phyloP scores from a whole-genome alignment of 139 green algal species.

The Coelastrella sp. region DNA sequence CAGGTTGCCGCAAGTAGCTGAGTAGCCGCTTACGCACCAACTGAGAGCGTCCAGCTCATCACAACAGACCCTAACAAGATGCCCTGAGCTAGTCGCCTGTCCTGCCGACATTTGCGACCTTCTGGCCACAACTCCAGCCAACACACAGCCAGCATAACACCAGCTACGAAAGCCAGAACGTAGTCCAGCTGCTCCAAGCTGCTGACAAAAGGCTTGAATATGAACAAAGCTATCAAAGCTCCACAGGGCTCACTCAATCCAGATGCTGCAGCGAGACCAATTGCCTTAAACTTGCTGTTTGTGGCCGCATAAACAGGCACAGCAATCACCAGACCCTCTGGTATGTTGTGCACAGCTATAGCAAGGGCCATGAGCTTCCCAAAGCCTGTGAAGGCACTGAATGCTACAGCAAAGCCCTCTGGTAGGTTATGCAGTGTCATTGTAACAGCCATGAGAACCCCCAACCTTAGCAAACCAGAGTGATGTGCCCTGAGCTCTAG shows the following conservation, averaged over 20 bases:
- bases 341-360: conserved; percentile 93
- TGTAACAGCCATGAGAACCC: conserved; percentile 46
- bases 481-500: conserved; percentile 9
- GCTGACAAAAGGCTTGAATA: conserved; percentile 77
- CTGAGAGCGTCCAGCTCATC: conserved; percentile 84
- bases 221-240: conserved; percentile 78
- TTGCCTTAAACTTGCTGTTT: conserved; percentile 75
- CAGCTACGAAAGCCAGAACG: conserved; percentile 83
- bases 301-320: conserved; percentile 92
- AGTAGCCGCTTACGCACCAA: not conserved
- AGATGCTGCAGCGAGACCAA: conserved; percentile 78
- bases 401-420: conserved; percentile 82
- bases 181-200: conserved; percentile 68
- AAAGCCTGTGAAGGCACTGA: conserved; percentile 79
- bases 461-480: conserved; percentile 27
- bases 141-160: conserved; percentile 91
- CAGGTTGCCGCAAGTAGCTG: not conserved
- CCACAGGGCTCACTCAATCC: conserved; percentile 89
- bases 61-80: conserved; percentile 67
- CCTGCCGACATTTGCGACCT: conserved; percentile 75
- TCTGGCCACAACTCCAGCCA: conserved; percentile 90
- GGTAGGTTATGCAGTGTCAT: conserved; percentile 95
- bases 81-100: conserved; percentile 70
- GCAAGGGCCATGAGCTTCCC: conserved; percentile 83
- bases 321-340: conserved; percentile 77